Conservation (phyloP, 805 yeast genomes). For the Komagataella kurtzmanii region DNA sequence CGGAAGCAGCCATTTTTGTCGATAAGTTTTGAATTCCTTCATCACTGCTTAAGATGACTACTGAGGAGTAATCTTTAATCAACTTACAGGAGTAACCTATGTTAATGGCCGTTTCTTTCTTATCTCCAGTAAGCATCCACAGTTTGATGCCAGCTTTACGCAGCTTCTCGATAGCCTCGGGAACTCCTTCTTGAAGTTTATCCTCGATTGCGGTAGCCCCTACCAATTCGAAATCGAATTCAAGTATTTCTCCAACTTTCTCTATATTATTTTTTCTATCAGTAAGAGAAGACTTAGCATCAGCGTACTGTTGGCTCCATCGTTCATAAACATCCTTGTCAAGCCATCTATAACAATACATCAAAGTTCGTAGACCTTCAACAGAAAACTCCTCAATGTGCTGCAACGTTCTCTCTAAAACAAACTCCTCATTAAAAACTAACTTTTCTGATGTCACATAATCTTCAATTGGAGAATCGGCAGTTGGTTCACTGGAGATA, state of each 20-base stretch:
- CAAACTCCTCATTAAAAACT: conserved; percentile 57
- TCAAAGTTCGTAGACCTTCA: conserved; percentile 83
- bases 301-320: conserved; percentile 59
- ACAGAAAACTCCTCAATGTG: conserved; percentile 92
- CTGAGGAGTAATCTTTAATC: conserved; percentile 86
- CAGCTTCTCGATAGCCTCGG: conserved; percentile 84
- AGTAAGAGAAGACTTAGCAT: conserved; percentile 64
- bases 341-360: conserved; percentile 72
- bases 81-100: conserved; percentile 91
- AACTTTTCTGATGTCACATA: conserved; percentile 42
- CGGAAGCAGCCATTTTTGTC: conserved; percentile 61
- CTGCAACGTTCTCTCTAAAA: conserved; percentile 73
- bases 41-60: conserved; percentile 43
- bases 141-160: conserved; percentile 86
- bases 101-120: conserved; percentile 94
- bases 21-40: conserved; percentile 36
- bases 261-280: conserved; percentile 60
- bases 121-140: conserved; percentile 99
- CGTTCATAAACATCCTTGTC: conserved; percentile 37
- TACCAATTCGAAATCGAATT: conserved; percentile 47
- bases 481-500: conserved; percentile 6
- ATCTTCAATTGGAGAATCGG: conserved; percentile 7
- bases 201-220: conserved; percentile 99
- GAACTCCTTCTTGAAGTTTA: conserved; percentile 91
- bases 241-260: conserved; percentile 59